Base-by-base conservation (phyloP, 371 early-diverging fungal genomes). In the Enterospora canceri region DNA sequence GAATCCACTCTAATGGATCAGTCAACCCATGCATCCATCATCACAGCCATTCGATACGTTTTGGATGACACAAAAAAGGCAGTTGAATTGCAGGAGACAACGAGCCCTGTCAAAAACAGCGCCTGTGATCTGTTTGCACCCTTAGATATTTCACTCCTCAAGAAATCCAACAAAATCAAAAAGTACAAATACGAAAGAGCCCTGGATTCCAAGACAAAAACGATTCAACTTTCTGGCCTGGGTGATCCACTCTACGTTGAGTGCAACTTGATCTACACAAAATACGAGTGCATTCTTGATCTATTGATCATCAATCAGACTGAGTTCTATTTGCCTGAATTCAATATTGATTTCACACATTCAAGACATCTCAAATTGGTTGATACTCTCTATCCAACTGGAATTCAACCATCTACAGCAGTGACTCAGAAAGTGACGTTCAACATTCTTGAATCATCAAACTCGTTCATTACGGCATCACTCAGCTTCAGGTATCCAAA, bases 181-280 rank as follows among this genome's bases (percentile, higher is more conserved):
- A 57, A 58, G n/a, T 53, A 60, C 49, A 24, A 15, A 18, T 70
- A 18, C 26, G 49, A 57, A 32, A 53, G 50, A 24, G 24, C 19
- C 8, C 15, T 15, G 0, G 66, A 34, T n/a, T 66, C 59, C 24
- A 35, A 68, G 2, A 61, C 31, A 72, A 85, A 87, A 61, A 87
- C 94, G 32, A 88, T 94, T 24, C 94, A 94, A 80, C 83, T 97
- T 53, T 93, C 95, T 70, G 85, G 90, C 0, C 90, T 90, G 80
- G 89, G 92, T 12, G 98, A 97, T 75, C 89, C 92, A 0, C 89
- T 97, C 3, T 97, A 97, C 75, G 92, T 91, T 1, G 98, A 97
- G 82, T 94, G 92, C 1, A 89, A 91, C 68, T 88, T 93, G 26
- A 89, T 84, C 61, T 91, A 91, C 23, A 90, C 89, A 66, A 91